Base-by-base conservation (phyloP, 140 eudicot species). In the Ambrosia hybrid region DNA sequence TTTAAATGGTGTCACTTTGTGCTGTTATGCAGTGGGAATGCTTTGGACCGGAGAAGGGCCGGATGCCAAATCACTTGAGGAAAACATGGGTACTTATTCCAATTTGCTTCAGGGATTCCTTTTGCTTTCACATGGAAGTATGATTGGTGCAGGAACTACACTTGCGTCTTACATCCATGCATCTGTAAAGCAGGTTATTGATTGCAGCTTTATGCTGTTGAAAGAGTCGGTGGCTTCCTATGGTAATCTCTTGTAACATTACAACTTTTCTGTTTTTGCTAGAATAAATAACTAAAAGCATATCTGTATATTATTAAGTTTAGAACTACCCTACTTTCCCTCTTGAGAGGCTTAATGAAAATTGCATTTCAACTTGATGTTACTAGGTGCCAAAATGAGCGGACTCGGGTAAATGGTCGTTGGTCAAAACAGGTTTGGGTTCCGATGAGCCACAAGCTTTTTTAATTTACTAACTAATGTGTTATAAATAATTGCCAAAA, bases 91-190 rank as follows among this genome's bases (percentile, higher is more conserved):
- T 14, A 34, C 87, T 13, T 94, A 88, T 74, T 88, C 87, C 76
- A 94, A 94, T 80, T 59, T 74, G 60, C 82, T 94, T 52, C 99
- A 90, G 65, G 99, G 99, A 4, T 79, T 94, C 71, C 91, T 94
- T 79, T 77, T 94, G 78, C 87, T 81, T 67, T 88, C 90, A 69
- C 89, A 88, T 72, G 91, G 89, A 45, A 84, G 96, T 80, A 78
- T 82, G 75, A 84, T 87, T n/a, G 91, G 96, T 56, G 96, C 95
- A 56, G 99, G 99, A 51, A 75, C 91, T 57, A 94, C 97, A 4
- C 96, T 94, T 55, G 75, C 80, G 43, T 83, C 99, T 48, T 84
- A 80, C 75, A 83, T 94, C 52, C 87, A 84, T 70, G 67, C 84
- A 58, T 78, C 95, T 6, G 81, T 88, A 3, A 90, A 88, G 73